phyloP scores from a whole-genome alignment of 345 rosid genomes.

The Eucalyptus rudis region DNA sequence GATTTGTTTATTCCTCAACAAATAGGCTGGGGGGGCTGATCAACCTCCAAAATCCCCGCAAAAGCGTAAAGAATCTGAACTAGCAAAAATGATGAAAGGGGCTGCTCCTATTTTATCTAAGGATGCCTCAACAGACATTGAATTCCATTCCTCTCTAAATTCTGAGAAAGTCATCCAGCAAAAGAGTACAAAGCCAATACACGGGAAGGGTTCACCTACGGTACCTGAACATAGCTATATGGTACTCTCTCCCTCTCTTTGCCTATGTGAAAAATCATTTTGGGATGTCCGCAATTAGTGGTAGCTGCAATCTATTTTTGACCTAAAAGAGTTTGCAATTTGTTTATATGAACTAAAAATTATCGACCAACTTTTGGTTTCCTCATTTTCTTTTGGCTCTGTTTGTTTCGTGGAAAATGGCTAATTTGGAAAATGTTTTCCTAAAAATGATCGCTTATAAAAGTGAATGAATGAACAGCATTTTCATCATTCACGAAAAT shows the following conservation, averaged over 20 bases:
- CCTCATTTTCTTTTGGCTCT: neutral
- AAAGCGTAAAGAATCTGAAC: slow-evolving; percentile 15
- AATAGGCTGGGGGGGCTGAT: slow-evolving; percentile 28
- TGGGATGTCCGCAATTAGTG: neutral
- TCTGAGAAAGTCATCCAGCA: neutral
- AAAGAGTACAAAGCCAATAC: slow-evolving; percentile 2
- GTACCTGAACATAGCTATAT: slow-evolving; percentile 14
- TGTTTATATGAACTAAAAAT: neutral
- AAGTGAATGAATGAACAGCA: neutral
- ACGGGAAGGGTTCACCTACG: neutral
- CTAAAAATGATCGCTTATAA: neutral
- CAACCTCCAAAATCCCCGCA: slow-evolving; percentile 10
- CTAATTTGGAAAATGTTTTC: neutral
- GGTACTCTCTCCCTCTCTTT: slow-evolving; percentile 8
- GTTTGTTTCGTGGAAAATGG: neutral
- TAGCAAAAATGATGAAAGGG: slow-evolving; percentile 11
- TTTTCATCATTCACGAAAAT: neutral
- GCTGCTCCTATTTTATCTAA: slow-evolving; percentile 2
- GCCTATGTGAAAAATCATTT: neutral
- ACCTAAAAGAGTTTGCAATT: neutral
- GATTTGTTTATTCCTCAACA: neutral
- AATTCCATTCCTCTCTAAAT: neutral
- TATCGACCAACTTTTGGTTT: neutral
- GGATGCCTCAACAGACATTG: slow-evolving; percentile 8
- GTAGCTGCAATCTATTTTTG: neutral